Base-by-base conservation (phyloP, 2,329 filamentous ascomycete species). In the Periconia macrospinosa region DNA sequence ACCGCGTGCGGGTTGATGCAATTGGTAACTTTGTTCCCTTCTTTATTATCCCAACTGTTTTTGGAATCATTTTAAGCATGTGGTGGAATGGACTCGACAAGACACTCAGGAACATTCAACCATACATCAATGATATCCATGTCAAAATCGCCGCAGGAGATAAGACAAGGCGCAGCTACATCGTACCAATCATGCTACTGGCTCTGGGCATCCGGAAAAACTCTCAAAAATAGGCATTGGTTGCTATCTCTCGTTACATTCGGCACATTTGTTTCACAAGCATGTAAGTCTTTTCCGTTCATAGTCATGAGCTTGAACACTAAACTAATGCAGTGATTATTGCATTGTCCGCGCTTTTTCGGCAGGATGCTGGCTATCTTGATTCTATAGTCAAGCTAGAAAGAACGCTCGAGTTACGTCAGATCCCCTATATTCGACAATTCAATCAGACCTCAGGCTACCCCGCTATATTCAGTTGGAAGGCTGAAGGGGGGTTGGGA, bases 1-100 rank as follows among this genome's bases (percentile, higher is more conserved):
- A n/a, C n/a, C n/a, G n/a, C n/a, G n/a, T n/a, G n/a, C n/a, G n/a
- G n/a, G n/a, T n/a, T n/a, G n/a, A n/a, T n/a, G n/a, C n/a, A n/a
- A n/a, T n/a, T n/a, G n/a, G n/a, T n/a, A n/a, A n/a, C n/a, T 56
- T 63, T 40, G 56, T 59, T 14, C 61, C 63, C 6, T 52, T 56
- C 30, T 64, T 61, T 1, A 49, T 66, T 19, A 52, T 59, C 9
- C 57, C 63, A 3, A 60, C 63, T 3, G 23, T 61, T 6, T n/a
- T 63, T 2, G 57, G 56, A 30, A 53, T 65, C 6, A 37, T 35
- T 2, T 23, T 67, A 6, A 54, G 55, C 27, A 46, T 67, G 9
- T 65, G 54, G 47, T 67, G 63, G 63, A 61, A 61, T 30, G 45
- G 35, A 1, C 45, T 66, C 5, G 63, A 66, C 30, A 54, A 53